These are phyloP conservation scores for Ophiosphaerella herpotricha DNA, from an alignment of 2,329 filamentous ascomycete species.

Conservation along the genomic window DNA sequence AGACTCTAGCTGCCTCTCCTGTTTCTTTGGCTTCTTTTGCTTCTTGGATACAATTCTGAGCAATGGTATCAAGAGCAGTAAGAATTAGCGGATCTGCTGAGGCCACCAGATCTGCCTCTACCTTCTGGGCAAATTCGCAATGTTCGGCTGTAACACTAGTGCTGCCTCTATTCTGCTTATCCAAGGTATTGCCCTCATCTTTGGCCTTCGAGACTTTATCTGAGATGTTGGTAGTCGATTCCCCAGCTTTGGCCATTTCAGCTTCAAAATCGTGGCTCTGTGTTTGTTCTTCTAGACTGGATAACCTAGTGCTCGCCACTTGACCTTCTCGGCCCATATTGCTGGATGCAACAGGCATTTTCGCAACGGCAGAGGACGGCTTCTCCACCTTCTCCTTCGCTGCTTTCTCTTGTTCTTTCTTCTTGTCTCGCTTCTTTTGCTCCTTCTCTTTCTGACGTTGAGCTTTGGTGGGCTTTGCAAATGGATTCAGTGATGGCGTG, in stretches of 20 bases:
- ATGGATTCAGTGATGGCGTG: conserved; percentile 36
- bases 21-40: too few species aligned
- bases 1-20: too few species aligned
- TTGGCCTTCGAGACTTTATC: not conserved
- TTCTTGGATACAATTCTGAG: too few species aligned
- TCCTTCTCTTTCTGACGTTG: conserved; percentile 40
- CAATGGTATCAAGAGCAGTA: too few species aligned
- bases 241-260: conserved; percentile 4
- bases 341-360: too few species aligned
- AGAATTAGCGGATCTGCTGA: not conserved
- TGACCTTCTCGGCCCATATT: not conserved
- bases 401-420: conserved; percentile 26
- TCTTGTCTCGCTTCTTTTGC: conserved; percentile 44
- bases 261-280: not conserved
- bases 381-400: conserved; percentile 22
- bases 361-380: conserved; percentile 8
- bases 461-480: conserved; percentile 31
- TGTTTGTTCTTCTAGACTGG: too few species aligned
- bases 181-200: conserved; percentile 4
- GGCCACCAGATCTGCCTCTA: not conserved
- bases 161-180: conserved; percentile 16
- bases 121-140: conserved; percentile 6
- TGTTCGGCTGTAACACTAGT: conserved; percentile 7
- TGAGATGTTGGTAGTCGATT: not conserved
- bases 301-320: not conserved